These are phyloP conservation scores for Fusarium phyllophilum DNA, from an alignment of 2,329 filamentous ascomycete species.

Conservation along the genomic window DNA sequence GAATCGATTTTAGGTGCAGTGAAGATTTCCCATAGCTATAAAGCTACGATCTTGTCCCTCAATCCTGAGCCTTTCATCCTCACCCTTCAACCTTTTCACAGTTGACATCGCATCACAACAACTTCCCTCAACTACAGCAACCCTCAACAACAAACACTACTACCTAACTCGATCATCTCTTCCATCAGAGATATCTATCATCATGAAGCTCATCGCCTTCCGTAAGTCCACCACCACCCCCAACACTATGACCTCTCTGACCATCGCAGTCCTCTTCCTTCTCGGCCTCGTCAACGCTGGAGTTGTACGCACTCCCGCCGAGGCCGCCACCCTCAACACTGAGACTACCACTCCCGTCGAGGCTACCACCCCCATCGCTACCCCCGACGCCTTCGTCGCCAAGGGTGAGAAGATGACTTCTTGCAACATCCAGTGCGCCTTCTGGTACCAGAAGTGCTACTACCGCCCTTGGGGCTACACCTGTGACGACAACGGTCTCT, in stretches of 20 bases:
- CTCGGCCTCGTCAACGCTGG: not conserved
- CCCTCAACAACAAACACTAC: not conserved
- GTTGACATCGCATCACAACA: not conserved
- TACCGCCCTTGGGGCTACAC: slow-evolving; percentile 10
- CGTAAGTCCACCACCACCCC: not conserved
- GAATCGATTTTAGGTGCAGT: accelerated
- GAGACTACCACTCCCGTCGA: not conserved
- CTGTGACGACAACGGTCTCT: not conserved
- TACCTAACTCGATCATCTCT: not conserved
- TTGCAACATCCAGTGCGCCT: not conserved
- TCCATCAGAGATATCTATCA: not conserved
- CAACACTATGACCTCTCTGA: not conserved
- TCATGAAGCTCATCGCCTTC: slow-evolving; percentile 6
- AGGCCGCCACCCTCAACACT: not conserved
- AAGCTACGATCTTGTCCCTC: not conserved
- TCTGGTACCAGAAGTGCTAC: slow-evolving; percentile 13
- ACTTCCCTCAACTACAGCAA: not conserved
- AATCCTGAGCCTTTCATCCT: not conserved
- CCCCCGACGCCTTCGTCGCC: not conserved
- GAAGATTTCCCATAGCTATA: not conserved
- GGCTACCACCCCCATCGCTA: not conserved
- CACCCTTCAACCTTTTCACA: not conserved
- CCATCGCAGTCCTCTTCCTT: not conserved
- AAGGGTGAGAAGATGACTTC: not conserved
- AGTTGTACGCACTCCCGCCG: not conserved